A percentile compares a stretch with the other conserved stretches of the same genome.
phyloP scores from a whole-genome alignment of 2,329 filamentous ascomycete genomes.

The Colletotrichum spinosum region DNA sequence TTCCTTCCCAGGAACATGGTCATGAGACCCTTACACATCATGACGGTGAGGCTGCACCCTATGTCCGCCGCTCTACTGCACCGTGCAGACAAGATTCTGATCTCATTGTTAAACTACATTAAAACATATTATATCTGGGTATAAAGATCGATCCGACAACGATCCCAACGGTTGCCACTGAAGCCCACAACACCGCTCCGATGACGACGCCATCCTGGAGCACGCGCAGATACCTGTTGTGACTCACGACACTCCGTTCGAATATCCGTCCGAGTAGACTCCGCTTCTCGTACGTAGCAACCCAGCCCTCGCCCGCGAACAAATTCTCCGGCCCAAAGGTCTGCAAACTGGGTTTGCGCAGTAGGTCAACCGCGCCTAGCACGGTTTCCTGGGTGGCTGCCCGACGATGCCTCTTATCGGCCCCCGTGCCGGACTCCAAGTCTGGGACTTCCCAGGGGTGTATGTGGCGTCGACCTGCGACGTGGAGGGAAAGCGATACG shows the following conservation, averaged over 20 bases:
- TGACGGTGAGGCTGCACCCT: too few relatives aligned
- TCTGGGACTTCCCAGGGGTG: constrained; percentile 52
- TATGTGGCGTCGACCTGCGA: constrained; percentile 47
- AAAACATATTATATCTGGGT: constrained; percentile 35
- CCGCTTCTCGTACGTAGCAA: constrained; percentile 40
- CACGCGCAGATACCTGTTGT: constrained; percentile 41
- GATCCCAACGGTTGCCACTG: constrained; percentile 41
- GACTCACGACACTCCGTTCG: constrained; percentile 38
- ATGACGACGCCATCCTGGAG: constrained; percentile 46
- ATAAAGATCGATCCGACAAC: constrained; percentile 40
- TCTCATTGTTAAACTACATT: constrained; percentile 7
- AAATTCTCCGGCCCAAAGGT: constrained; percentile 44
- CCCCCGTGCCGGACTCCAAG: constrained; percentile 46
- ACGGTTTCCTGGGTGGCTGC: constrained; percentile 34
- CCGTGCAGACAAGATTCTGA: too few relatives aligned
- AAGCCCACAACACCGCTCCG: constrained; percentile 43
- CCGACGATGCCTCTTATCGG: constrained; percentile 30
- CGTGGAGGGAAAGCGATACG: constrained; percentile 51
- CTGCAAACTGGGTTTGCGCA: constrained; percentile 40
- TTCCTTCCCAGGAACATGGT: too few relatives aligned
- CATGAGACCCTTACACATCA: too few relatives aligned
- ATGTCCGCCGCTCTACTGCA: too few relatives aligned
- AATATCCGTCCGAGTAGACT: constrained; percentile 40
- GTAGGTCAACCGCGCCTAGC: constrained; percentile 38
- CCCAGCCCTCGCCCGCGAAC: constrained; percentile 40